phyloP scores from a whole-genome alignment of 192 early-diverging fungal genomes.

The Podila verticillata region DNA sequence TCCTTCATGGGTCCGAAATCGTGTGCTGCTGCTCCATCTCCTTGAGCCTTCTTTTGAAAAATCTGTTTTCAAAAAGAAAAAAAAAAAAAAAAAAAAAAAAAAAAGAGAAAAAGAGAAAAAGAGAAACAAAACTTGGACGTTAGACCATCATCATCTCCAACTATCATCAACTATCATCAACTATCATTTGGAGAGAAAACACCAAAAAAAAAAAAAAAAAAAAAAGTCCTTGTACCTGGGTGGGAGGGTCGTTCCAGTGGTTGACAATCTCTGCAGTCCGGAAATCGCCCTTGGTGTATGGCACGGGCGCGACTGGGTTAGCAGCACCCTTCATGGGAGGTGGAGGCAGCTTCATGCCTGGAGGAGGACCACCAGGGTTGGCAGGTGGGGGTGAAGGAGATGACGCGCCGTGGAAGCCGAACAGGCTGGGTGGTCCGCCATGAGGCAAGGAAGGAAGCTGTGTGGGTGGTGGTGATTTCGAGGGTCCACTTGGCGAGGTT shows the following conservation, averaged over 20 bases:
- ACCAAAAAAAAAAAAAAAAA: background rate
- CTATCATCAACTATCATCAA: too few relatives aligned
- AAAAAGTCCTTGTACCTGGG: constrained; percentile 28
- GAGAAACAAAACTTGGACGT: background rate
- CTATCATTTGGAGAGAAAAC: too few relatives aligned
- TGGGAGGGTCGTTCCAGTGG: constrained; percentile 67
- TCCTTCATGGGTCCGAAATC: constrained; percentile 41
- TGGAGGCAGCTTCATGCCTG: constrained; percentile 34
- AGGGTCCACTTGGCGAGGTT: background rate
- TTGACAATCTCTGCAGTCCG: constrained; percentile 56
- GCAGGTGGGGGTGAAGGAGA: constrained; percentile 14
- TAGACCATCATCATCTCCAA: too few relatives aligned
- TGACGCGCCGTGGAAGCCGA: constrained; percentile 12
- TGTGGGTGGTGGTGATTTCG: constrained; percentile 13
- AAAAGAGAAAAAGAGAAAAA: background rate
- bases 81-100: background rate
- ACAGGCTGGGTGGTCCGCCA: constrained; percentile 35
- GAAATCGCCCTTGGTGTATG: constrained; percentile 56
- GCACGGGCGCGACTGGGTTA: constrained; percentile 6
- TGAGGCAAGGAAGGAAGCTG: background rate
- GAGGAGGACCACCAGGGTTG: background rate
- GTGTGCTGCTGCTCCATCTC: constrained; percentile 10
- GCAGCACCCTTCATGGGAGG: constrained; percentile 29
- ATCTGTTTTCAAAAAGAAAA: constrained; percentile 23
- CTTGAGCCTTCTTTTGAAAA: constrained; percentile 25